Evolutionary conservation across 352 stramenopile genomes (phyloP).

Genomic region (Phytophthora sp.): DNA sequence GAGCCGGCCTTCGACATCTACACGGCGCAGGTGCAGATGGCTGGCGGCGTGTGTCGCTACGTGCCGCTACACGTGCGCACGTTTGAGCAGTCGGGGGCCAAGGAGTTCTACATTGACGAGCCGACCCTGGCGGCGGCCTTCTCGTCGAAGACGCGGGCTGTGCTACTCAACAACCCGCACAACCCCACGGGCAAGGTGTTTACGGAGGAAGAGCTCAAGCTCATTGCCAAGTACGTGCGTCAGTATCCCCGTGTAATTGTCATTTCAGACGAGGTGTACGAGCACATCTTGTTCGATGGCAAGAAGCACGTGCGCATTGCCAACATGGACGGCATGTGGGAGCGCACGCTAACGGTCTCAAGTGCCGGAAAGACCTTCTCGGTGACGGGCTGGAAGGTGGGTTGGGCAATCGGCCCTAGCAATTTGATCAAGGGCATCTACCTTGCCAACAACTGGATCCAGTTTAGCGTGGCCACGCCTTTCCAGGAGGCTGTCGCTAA

Average conservation of each 20-base stretch:
- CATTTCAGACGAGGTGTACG: conserved; percentile 98
- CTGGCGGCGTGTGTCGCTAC: conserved; percentile 76
- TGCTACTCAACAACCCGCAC: conserved; percentile 98
- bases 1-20: conserved; percentile 99
- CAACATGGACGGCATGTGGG: conserved; percentile 82
- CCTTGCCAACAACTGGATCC: conserved; percentile 88
- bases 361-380: conserved; percentile 94
- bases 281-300: conserved; percentile 95
- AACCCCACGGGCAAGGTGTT: conserved; percentile 99
- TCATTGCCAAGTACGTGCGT: conserved; percentile 90
- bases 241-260: conserved; percentile 91
- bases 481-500: conserved; percentile 85
- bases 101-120: conserved; percentile 88
- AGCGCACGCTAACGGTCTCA: conserved; percentile 90
- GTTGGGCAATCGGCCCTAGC: conserved; percentile 90
- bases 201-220: conserved; percentile 90
- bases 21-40: conserved; percentile 87
- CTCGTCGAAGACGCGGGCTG: conserved; percentile 91
- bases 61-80: conserved; percentile 79
- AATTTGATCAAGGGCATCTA: conserved; percentile 75
- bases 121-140: conserved; percentile 86
- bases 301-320: conserved; percentile 73
- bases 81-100: conserved; percentile 34
- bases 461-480: conserved; percentile 88
- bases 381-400: conserved; percentile 94